Evolutionary conservation across 768 basidiomycete genomes (phyloP), one percentile per base, ranked within the genome.

Genomic region (Daedaleopsis nitida): DNA sequence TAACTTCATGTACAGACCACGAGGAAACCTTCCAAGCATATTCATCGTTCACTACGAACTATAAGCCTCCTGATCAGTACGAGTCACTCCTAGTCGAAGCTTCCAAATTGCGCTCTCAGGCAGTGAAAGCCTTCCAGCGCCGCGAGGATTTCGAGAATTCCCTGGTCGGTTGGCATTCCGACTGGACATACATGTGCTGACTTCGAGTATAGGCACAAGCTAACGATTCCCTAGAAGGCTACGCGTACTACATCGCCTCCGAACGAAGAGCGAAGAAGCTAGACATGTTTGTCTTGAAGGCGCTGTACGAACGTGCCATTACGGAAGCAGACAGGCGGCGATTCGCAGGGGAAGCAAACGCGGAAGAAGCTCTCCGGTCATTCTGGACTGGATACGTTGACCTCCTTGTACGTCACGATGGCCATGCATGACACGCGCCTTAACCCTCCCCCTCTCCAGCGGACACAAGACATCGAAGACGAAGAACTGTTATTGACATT

Each of bases 1-100:
- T 37, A 11, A 42, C 65, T n/a, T 54, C 52, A 19, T 11, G 10
- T 27, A 37, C 42, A 95, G 93, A 85, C 60, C 81, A 87, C 57
- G 92, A 93, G 43, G 84, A 90, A 14, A 96, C 94, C 0, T 87
- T 88, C 58, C 87, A 92, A 67, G 80, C 84, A 2, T 98, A 96
- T 72, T 97, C 96, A 0, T 83, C 88, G 0, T 97, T 98, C 76
- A 92, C 93, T 16, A 92, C 94, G 0, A 83, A 84, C 57, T 82
- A 90, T 73, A 84, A 87, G 66, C 84, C 89, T 14, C 78, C 87
- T 0, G 75, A 81, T n/a, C 82, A 88, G 45, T 98, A 98, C 70
- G 94, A 96, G 69, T 66, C 77, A 0, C 74, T 88, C 8, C 83
- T 98, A 24, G 81, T 96, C 17, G 73, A 83, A 0, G 94, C 94